These are phyloP conservation scores for Porcisia hertigi DNA, from an alignment of 208 protist genomes.

Conservation along the genomic window DNA sequence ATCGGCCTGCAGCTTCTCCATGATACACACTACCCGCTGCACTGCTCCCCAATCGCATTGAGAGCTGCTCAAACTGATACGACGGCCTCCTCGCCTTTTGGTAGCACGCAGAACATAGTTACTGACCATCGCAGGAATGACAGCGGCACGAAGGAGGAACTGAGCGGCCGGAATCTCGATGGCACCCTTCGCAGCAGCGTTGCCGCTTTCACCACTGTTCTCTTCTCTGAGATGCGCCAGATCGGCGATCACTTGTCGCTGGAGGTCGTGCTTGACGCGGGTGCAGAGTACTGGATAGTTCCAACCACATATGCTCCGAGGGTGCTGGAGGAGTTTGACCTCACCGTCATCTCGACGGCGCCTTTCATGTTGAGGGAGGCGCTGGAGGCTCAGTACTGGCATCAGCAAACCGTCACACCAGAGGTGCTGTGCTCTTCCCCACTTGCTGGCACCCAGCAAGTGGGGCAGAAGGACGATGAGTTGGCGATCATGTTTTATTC, in stretches of 20 bases:
- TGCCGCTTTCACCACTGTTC: slow-evolving; percentile 10
- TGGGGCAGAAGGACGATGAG: slow-evolving; percentile 19
- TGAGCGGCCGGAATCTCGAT: not conserved
- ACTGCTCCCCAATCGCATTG: slow-evolving; percentile 6
- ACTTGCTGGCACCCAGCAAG: slow-evolving; percentile 1
- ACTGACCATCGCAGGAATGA: not conserved
- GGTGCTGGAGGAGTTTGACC: slow-evolving; percentile 53
- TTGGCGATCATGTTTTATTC: slow-evolving; percentile 25
- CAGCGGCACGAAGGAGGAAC: not conserved
- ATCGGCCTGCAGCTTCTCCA: slow-evolving; percentile 70
- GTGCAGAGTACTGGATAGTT: slow-evolving; percentile 79
- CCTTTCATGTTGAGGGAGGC: slow-evolving; percentile 59
- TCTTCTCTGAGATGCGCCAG: slow-evolving; percentile 56
- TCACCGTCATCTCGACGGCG: slow-evolving; percentile 53
- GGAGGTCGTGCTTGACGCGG: slow-evolving; percentile 52
- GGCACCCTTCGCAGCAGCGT: not conserved
- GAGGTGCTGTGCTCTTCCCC: slow-evolving; percentile 23
- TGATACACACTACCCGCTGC: slow-evolving; percentile 65
- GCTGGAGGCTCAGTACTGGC: slow-evolving; percentile 59
- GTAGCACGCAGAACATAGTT: not conserved
- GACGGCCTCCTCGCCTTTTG: not conserved
- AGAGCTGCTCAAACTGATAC: not conserved
- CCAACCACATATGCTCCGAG: slow-evolving; percentile 62
- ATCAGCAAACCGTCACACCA: slow-evolving; percentile 23
- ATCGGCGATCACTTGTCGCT: slow-evolving; percentile 59